Conservation (phyloP, 2,329 filamentous ascomycete genomes). For the Trichophyton mentagrophytes region DNA sequence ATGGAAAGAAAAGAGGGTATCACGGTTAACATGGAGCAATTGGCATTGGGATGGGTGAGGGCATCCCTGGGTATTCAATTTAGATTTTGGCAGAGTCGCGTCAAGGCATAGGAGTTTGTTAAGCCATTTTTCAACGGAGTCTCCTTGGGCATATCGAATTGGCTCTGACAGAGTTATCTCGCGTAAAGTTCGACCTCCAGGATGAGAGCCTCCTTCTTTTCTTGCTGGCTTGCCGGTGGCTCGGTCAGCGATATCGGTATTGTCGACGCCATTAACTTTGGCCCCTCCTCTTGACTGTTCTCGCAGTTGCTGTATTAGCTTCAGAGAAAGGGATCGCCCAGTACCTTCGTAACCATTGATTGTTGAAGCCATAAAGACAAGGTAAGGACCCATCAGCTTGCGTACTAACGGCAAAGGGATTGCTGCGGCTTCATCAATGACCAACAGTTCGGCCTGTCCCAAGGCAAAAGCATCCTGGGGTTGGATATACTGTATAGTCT, state of each 20-base stretch:
- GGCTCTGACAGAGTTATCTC: slow-evolving; percentile 90
- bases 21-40: slow-evolving; percentile 84
- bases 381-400: slow-evolving; percentile 90
- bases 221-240: slow-evolving; percentile 63
- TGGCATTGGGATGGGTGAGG: slow-evolving; percentile 87
- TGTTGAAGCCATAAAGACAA: slow-evolving; percentile 98
- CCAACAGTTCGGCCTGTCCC: slow-evolving; percentile 85
- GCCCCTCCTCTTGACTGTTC: slow-evolving; percentile 68
- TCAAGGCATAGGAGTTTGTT: slow-evolving; percentile 90
- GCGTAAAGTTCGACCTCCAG: slow-evolving; percentile 64
- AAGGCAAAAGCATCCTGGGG: slow-evolving; percentile 91
- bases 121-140: slow-evolving; percentile 89
- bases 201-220: slow-evolving; percentile 44
- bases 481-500: slow-evolving; percentile 97
- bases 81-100: slow-evolving; percentile 71
- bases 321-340: slow-evolving; percentile 83
- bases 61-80: slow-evolving; percentile 59
- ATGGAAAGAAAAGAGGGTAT: slow-evolving; percentile 96
- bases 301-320: slow-evolving; percentile 90
- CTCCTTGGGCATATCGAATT: slow-evolving; percentile 84
- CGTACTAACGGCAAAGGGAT: slow-evolving; percentile 85
- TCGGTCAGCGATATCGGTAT: slow-evolving; percentile 61
- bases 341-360: slow-evolving; percentile 99
- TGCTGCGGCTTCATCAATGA: slow-evolving; percentile 94
- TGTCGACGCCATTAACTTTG: slow-evolving; percentile 40